Evolutionary conservation across 2,329 filamentous ascomycete genomes (phyloP), one percentile per base, ranked within the genome.

Genomic region (Epichloe festucae): DNA sequence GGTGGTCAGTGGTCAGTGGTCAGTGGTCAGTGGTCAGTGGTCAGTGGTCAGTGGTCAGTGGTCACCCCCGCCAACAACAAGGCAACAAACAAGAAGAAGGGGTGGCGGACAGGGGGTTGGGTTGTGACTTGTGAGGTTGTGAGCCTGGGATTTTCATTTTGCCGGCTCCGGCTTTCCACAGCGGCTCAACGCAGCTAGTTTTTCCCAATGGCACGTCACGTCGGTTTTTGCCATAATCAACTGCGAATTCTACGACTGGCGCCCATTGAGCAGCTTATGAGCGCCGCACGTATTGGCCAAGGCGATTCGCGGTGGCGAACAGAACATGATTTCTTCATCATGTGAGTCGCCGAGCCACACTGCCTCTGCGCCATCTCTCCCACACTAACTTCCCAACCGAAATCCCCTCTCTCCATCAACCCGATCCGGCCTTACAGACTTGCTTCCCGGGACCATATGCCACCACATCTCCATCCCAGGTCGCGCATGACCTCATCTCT

Each of bases 401-500:
- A 53, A 49, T 46, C 6, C 47, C 17, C 17, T 17, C 15, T 39
- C 5, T 19, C 23, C 41, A 50, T 51, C 52, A 39, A 39, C 48
- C 40, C 31, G 48, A 48, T 51, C 49, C 49, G 43, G 50, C 21
- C 17, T 11, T 3, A 34, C 34, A 40, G 35, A 45, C 27, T 36
- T 17, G 27, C 34, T 50, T 47, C 31, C 51, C 46, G 49, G 54
- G 50, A 58, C 63, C 65, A 93, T 31, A 31, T 93, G 87, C 83
- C 88, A 62, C 87, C 88, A 55, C 85, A 91, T 70, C 82, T 98
- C 42, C 93, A 98, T 68, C 93, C 93, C 36, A 84, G 90, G 68
- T 97, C 91, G 59, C 84, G 88, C 62, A 87, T 89, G 73, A 98
- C 93, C 60, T 90, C 87, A 52, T 93, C 89, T 45, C 84, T 98